Percentiles rank a stretch among this genome's conserved stretches.
Conservation (phyloP, 2,329 filamentous ascomycete species). For the Juglanconis sp. region DNA sequence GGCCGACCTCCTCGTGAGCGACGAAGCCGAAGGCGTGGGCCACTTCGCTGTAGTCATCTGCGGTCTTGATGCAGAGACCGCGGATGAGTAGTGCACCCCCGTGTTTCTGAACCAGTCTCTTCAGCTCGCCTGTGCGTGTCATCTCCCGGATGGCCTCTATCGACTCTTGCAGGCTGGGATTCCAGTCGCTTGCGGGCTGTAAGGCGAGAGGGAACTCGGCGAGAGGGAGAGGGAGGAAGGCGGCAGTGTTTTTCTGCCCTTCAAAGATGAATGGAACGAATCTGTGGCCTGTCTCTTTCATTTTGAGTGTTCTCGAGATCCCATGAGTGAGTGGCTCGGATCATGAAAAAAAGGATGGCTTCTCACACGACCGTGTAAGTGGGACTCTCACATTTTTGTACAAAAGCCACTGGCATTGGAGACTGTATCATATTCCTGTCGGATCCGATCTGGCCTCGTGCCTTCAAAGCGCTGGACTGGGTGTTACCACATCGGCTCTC, state of each 20-base stretch:
- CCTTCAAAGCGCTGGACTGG: background rate
- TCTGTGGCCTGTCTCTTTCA: background rate
- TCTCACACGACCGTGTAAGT: background rate
- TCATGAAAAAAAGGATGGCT: background rate
- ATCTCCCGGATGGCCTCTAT: conserved; percentile 20
- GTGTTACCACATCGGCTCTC: background rate
- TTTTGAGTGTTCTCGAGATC: background rate
- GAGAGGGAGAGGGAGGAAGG: background rate
- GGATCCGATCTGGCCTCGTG: background rate
- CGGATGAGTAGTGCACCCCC: conserved; percentile 33
- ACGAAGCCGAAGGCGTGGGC: conserved; percentile 33
- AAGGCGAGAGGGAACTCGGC: conserved; percentile 8
- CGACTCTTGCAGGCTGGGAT: conserved; percentile 17
- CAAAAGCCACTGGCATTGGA: background rate
- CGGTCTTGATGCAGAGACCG: conserved; percentile 28
- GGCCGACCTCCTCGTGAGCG: conserved; percentile 32
- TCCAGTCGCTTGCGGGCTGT: background rate
- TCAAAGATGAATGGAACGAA: background rate
- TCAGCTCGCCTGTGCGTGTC: conserved; percentile 25
- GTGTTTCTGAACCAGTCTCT: conserved; percentile 25
- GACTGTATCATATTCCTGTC: background rate
- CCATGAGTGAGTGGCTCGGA: background rate
- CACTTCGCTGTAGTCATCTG: conserved; percentile 32
- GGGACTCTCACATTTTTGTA: background rate
- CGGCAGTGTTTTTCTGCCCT: background rate